A percentile compares a stretch with the other conserved stretches of the same genome.
Evolutionary conservation across 139 green algal genomes (phyloP).

Genomic region (Chlamydomonas sphaeroides): DNA sequence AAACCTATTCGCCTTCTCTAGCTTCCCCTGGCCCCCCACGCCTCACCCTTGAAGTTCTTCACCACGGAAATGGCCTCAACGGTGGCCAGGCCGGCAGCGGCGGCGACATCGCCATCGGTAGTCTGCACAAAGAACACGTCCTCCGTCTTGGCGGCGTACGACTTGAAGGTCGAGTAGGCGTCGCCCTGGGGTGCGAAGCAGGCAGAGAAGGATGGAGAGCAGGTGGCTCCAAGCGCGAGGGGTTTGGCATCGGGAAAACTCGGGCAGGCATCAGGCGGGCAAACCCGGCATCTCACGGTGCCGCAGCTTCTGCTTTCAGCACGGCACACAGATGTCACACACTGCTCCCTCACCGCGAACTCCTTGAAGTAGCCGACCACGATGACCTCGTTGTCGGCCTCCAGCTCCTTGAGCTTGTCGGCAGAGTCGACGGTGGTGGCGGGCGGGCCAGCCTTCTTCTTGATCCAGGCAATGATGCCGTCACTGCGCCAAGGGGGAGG

Average conservation of each 20-base stretch:
- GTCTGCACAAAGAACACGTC: constrained; percentile 76
- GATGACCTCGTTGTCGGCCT: constrained; percentile 62
- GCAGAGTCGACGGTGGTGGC: constrained; percentile 62
- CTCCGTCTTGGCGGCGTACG: constrained; percentile 67
- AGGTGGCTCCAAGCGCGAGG: too few species aligned
- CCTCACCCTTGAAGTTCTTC: constrained; percentile 75
- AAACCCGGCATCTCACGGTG: too few species aligned
- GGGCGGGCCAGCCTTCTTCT: constrained; percentile 90
- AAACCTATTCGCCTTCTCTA: too few species aligned
- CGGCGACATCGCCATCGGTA: constrained; percentile 69
- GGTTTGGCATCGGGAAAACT: too few species aligned
- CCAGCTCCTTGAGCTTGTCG: constrained; percentile 60
- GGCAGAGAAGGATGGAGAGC: too few species aligned
- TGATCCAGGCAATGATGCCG: constrained; percentile 84
- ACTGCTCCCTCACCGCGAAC: not conserved
- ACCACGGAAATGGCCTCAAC: constrained; percentile 56
- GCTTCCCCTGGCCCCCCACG: too few species aligned
- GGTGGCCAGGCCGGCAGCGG: constrained; percentile 67
- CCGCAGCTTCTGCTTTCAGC: too few species aligned
- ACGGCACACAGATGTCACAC: too few species aligned
- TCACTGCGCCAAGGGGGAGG: constrained; percentile 67
- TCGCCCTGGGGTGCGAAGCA: constrained; percentile 65
- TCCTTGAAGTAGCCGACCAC: constrained; percentile 82
- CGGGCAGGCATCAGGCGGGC: too few species aligned
- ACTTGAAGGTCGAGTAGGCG: constrained; percentile 69